Percentiles rank a stretch among this genome's conserved stretches.
phyloP scores from a whole-genome alignment of 2,329 filamentous ascomycete genomes.

The Lasiodiplodia citricola region DNA sequence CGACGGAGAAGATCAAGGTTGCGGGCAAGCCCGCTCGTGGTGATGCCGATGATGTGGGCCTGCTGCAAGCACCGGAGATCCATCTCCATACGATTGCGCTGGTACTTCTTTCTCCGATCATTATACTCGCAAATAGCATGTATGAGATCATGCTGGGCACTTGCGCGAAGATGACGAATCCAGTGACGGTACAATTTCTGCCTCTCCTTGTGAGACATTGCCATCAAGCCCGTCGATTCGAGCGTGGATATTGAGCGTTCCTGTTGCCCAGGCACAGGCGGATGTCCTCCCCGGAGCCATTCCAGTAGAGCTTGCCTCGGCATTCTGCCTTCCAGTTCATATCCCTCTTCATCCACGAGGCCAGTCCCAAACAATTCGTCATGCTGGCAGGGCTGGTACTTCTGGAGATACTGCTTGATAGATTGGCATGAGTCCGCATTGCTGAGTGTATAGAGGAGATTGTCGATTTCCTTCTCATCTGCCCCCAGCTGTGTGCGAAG shows the following conservation, averaged over 20 bases:
- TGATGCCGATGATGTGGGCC: conserved; percentile 63
- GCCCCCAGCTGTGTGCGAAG: conserved; percentile 31
- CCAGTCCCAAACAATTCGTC: not conserved
- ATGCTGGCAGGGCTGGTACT: not conserved
- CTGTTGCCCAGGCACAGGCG: not conserved
- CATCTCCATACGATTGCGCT: conserved; percentile 16
- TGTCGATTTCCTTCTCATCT: conserved; percentile 30
- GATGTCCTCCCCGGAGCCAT: conserved; percentile 1
- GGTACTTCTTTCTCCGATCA: not conserved
- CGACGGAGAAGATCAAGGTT: conserved; percentile 57
- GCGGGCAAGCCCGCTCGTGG: conserved; percentile 65
- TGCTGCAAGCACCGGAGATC: conserved; percentile 35
- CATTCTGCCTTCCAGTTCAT: not conserved
- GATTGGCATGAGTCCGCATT: not conserved
- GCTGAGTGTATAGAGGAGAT: conserved; percentile 27
- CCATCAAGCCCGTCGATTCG: not conserved
- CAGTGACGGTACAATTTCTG: conserved; percentile 26
- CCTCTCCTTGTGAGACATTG: conserved; percentile 29
- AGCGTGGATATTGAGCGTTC: not conserved
- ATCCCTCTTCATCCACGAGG: conserved; percentile 5
- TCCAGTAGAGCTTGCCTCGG: not conserved
- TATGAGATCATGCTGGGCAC: not conserved
- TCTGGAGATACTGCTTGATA: conserved; percentile 21
- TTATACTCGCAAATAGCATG: not conserved
- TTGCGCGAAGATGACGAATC: conserved; percentile 3